Base-by-base conservation (phyloP, 352 stramenopile genomes). In the Globisporangium iwayamae region DNA sequence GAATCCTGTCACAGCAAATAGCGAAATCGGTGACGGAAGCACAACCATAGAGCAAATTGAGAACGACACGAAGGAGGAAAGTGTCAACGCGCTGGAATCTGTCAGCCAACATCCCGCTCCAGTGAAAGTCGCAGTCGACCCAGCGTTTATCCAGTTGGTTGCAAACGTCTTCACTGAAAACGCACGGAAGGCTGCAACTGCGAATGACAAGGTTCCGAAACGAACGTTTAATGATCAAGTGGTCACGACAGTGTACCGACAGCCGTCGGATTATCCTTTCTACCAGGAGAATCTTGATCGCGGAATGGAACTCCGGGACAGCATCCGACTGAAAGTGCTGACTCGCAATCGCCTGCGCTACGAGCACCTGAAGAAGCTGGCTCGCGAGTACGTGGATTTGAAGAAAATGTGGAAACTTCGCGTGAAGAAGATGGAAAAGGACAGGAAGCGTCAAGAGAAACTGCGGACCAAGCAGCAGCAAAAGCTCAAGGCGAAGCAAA, bases 401-500 rank as follows among this genome's bases (percentile, higher is more conserved):
- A 91, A 94, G 50, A 91, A 89, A 58, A 62, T 73, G 18, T 96
- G 87, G 87, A 91, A 92, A 59, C 46, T 79, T n/a, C 82, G 84
- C 25, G 84, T 96, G 34, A 96, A 94, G 64, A 90, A 81, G 60
- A 77, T 96, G 55, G 87, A 96, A 62, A 96, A 96, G 61, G 87
- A 93, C 56, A 79, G 85, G 14, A 96, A 96, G 57, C 82, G 84
- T 2, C 83, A 92, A 68, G 85, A 93, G 50, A 96, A 96, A 56
- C 52, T 89, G 28, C 78, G 85, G 5, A 74, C 66, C 39, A 96
- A 96, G 60, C 81, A 83, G 60, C 82, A 93, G 41, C 66, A 78
- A n/a, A 86, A 77, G 25, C 64, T 70, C 28, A 76, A 87, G 16
- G 69, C 77, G 48, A 83, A 81, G 46, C 70, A 79, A 39, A 83